These are phyloP conservation scores for Blumeria hordei DNA, from an alignment of 2,329 filamentous ascomycete genomes.

Conservation along the genomic window DNA sequence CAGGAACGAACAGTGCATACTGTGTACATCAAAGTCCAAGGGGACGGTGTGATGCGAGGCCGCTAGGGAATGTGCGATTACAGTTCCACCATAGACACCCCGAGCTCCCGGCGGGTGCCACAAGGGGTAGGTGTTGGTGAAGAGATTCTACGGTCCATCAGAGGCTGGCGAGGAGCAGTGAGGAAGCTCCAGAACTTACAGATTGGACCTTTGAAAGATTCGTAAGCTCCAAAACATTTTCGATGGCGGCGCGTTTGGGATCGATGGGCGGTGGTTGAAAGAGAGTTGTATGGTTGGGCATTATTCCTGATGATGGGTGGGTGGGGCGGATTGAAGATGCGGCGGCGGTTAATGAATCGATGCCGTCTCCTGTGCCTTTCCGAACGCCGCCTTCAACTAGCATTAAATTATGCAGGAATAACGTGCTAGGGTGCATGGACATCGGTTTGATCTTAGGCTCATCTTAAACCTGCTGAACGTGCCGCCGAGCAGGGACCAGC, in stretches of 20 bases:
- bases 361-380: too few species aligned
- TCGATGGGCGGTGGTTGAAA: conserved; percentile 54
- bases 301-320: conserved; percentile 1
- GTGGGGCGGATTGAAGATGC: too few species aligned
- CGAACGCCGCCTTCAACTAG: too few species aligned
- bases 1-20: conserved; percentile 98
- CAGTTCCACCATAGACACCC: conserved; percentile 79
- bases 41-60: conserved; percentile 78
- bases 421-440: too few species aligned
- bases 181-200: conserved; percentile 21
- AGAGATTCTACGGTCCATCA: conserved; percentile 40
- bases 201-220: conserved; percentile 53
- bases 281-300: conserved; percentile 27
- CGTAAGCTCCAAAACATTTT: conserved; percentile 72
- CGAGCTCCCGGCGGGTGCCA: conserved; percentile 86
- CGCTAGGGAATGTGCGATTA: conserved; percentile 76
- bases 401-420: too few species aligned
- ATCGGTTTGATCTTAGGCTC: too few species aligned
- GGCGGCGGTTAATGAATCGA: too few species aligned
- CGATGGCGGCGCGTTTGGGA: conserved; percentile 51
- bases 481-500: too few species aligned
- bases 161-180: not conserved
- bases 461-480: too few species aligned
- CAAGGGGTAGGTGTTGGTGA: conserved; percentile 75
- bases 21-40: conserved; percentile 60